Evolutionary conservation across 768 basidiomycete species (phyloP).

Genomic region (Nidula microcarpa): DNA sequence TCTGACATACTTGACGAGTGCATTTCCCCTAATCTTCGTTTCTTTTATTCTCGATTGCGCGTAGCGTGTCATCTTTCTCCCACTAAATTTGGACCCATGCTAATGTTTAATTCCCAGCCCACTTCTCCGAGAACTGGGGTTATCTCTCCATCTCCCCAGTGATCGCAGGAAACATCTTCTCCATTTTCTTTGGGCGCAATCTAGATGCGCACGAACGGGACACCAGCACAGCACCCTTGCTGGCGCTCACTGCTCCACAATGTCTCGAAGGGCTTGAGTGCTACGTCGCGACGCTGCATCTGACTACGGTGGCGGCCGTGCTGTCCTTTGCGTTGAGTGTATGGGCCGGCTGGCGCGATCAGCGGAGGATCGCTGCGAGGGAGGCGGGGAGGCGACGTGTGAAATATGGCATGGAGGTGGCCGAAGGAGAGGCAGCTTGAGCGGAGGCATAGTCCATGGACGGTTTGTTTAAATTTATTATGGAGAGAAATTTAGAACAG

Average conservation of each 20-base stretch:
- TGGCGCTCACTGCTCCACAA: conserved; percentile 23
- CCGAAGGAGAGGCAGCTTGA: too few relatives aligned
- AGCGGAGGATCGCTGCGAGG: too few relatives aligned
- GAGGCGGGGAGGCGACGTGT: too few relatives aligned
- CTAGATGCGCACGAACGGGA: conserved; percentile 63
- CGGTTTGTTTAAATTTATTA: too few relatives aligned
- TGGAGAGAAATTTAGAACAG: too few relatives aligned
- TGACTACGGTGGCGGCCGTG: conserved; percentile 46
- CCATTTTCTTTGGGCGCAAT: conserved; percentile 77
- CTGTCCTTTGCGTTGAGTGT: conserved; percentile 42
- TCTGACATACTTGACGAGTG: too few relatives aligned
- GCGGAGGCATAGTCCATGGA: too few relatives aligned
- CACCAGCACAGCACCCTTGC: neutral
- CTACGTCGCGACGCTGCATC: conserved; percentile 53
- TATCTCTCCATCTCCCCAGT: conserved; percentile 71
- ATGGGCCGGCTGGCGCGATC: conserved; percentile 51
- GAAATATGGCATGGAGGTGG: too few relatives aligned
- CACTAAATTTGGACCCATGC: neutral
- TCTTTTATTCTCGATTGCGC: too few relatives aligned
- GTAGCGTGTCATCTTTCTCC: too few relatives aligned
- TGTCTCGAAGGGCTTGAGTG: conserved; percentile 59
- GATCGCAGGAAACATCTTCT: conserved; percentile 79
- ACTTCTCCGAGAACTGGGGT: conserved; percentile 85
- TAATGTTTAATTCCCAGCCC: conserved; percentile 21
- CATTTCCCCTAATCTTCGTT: too few relatives aligned